phyloP scores from a whole-genome alignment of 208 protist genomes.

The Trypanosoma lewisi region DNA sequence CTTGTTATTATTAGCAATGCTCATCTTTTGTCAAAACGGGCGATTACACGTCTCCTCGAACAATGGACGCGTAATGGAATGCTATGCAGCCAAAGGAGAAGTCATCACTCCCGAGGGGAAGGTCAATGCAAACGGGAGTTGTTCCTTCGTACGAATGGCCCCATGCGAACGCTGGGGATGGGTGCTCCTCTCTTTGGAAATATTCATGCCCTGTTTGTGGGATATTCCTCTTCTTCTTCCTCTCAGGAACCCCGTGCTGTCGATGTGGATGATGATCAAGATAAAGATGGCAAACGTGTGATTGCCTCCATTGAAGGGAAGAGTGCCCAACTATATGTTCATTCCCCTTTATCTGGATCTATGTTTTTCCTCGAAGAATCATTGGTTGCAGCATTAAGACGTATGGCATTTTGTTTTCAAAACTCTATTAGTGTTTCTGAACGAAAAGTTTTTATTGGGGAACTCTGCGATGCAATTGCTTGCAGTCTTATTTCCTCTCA shows the following conservation, averaged over 20 bases:
- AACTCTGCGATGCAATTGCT: slow-evolving; percentile 10
- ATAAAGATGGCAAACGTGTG: neutral
- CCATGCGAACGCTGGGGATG: slow-evolving; percentile 17
- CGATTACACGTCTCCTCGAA: slow-evolving; percentile 55
- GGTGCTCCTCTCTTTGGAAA: slow-evolving; percentile 43
- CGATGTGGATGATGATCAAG: neutral
- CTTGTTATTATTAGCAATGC: slow-evolving; percentile 59
- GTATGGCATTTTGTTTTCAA: slow-evolving; percentile 28
- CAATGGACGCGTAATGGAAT: slow-evolving; percentile 76
- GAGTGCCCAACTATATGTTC: slow-evolving; percentile 1
- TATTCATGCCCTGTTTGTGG: slow-evolving; percentile 49
- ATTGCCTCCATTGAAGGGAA: slow-evolving; percentile 5
- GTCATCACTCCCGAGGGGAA: neutral
- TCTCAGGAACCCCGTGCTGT: neutral
- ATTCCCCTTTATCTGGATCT: neutral
- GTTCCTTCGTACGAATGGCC: slow-evolving; percentile 19
- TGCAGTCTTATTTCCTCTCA: neutral
- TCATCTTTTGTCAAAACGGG: slow-evolving; percentile 54
- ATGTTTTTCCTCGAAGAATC: slow-evolving; percentile 54
- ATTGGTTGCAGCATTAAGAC: slow-evolving; percentile 42
- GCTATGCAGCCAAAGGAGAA: slow-evolving; percentile 1
- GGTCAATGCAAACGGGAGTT: slow-evolving; percentile 11
- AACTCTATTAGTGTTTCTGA: slow-evolving; percentile 15
- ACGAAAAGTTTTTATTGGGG: slow-evolving; percentile 25
- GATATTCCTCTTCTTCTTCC: slow-evolving; percentile 17